Base-by-base conservation (phyloP, 75 land plant species). In the Cupressus sempervirens region DNA sequence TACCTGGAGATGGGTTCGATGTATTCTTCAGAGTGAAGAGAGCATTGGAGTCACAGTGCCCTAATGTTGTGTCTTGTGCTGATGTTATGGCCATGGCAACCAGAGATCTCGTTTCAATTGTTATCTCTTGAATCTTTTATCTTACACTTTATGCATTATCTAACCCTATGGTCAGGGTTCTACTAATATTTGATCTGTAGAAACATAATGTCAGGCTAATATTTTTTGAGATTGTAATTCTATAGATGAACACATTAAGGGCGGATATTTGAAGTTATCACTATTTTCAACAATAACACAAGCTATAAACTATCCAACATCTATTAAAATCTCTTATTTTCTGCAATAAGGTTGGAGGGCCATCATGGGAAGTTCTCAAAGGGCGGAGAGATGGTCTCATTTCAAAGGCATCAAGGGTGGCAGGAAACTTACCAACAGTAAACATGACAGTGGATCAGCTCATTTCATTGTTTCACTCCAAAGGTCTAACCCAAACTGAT, bases 321-420 rank as follows among this genome's bases (percentile, higher is more conserved):
- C 18, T 56, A 62, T 72, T 45, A 41, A 79, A 45, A 26, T 41
- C n/a, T 41, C 12, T 79, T 30, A 13, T 48, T 4, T 16, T 6
- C 23, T 53, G 14, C 11, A 50, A 36, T 26, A 56, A 90, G 91
- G 74, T 76, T 20, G 92, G 93, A 13, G 93, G 91, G 0, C 92
- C 94, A 2, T 52, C 16, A 30, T 93, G 86, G 83, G 76, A 84
- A 14, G 92, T 92, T 48, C 34, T 26, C 13, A 86, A 86, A n/a
- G 95, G 95, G 13, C 85, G 95, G 16, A 90, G 73, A 83, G 95
- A 93, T 45, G 87, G 91, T 3, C 84, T 40, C 16, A 74, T 89
- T 38, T 93, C 95, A 16, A 67, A 48, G 15, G 87, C 92, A 2
- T 32, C 83, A 14, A 11, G 46, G 18, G 91, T 85, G 2, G 85